Base-by-base conservation (phyloP, 2,329 filamentous ascomycete genomes). In the Bisporella sp. region DNA sequence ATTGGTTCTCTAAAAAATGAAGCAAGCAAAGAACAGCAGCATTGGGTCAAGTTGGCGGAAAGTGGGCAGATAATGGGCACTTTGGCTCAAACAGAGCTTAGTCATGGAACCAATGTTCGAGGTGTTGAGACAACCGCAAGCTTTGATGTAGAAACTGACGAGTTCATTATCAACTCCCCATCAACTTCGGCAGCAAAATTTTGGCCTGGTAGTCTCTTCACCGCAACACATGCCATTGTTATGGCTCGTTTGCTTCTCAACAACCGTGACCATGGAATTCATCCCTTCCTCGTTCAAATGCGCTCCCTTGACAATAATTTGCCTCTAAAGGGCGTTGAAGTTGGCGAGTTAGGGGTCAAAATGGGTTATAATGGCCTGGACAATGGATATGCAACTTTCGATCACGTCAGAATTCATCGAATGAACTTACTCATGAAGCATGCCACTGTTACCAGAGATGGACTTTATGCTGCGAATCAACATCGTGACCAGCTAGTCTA, bases 371-470 rank as follows among this genome's bases (percentile, higher is more conserved):
- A 61, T 44, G 52, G 49, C 46, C 60, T 58, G 5, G 65, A 67
- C 43, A 69, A 68, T 51, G 67, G 66, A 28, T 66, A 63, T 35
- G 57, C 66, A 31, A 56, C 57, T 43, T 68, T 69, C 45, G 50
- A 66, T 39, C 50, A 66, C 31, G 61, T 68, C 29, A 56, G 63
- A 13, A 61, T 69, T 39, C 67, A 67, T 7, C 58, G 66, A 29
- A 57, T 49, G 30, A 62, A 66, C 32, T 64, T 69, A 58, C 54
- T 69, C 11, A 57, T 54, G 12, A 51, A 62, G 4, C 58, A 66
- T 50, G 58, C 64, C 2, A 53, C 60, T 32, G 59, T 69, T 7
- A 51, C 56, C n/a, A 46, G 56, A n/a, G 57, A 62, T 31, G 67
- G 67, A 30, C 57, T 48, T 4, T 68, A 68, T 47, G 53, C 56